Conservation (phyloP, 352 stramenopile species). For the Phytophthora hibernalis region DNA sequence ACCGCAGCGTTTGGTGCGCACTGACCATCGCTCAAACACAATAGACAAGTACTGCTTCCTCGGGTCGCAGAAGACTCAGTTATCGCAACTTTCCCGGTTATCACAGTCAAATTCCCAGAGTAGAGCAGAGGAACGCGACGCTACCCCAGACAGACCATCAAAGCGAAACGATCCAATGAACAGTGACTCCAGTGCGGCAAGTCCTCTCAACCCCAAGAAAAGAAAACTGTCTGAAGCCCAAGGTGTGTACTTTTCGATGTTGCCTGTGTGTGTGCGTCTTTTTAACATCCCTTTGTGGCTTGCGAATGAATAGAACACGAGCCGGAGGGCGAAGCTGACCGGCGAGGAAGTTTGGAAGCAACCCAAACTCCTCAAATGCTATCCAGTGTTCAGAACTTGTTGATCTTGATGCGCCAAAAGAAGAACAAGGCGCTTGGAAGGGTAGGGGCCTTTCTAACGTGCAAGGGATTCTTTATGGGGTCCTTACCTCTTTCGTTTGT, state of each 20-base stretch:
- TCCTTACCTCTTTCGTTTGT: not conserved
- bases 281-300: conserved; percentile 6
- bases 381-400: conserved; percentile 81
- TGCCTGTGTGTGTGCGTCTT: not conserved
- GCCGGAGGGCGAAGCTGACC: conserved; percentile 35
- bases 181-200: conserved; percentile 6
- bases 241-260: conserved; percentile 16
- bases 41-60: conserved; percentile 90
- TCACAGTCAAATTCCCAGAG: conserved; percentile 40
- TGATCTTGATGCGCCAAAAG: conserved; percentile 52
- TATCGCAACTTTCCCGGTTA: conserved; percentile 40
- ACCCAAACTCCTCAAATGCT: conserved; percentile 73
- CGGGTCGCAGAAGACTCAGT: conserved; percentile 72
- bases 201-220: conserved; percentile 27
- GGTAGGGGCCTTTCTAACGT: conserved; percentile 36
- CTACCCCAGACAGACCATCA: conserved; percentile 8
- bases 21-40: conserved; percentile 84
- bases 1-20: conserved; percentile 83
- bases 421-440: conserved; percentile 68
- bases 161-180: conserved; percentile 13
- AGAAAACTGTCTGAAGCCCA: conserved; percentile 39
- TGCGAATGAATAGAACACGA: conserved; percentile 30
- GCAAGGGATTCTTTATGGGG: not conserved
- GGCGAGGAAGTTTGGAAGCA: conserved; percentile 46
- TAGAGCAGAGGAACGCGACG: conserved; percentile 22